Evolutionary conservation across 1,284 basidiomycete species (phyloP).

Genomic region (Entoloma clypeatum): DNA sequence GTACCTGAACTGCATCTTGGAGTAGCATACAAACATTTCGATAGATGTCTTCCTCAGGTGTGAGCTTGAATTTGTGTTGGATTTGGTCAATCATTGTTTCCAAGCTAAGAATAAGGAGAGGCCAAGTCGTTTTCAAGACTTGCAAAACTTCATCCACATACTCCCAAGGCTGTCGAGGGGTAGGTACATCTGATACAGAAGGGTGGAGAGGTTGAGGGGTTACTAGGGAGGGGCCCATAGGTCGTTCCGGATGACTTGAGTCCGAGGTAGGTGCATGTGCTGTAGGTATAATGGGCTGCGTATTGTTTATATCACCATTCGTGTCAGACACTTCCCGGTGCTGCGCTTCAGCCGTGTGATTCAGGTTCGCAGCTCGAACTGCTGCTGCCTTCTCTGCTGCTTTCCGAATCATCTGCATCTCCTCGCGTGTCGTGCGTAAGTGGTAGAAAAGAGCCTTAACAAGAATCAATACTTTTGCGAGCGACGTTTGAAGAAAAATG

Average conservation of each 20-base stretch:
- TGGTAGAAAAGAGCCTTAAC: constrained; percentile 92
- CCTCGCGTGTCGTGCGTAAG: constrained; percentile 88
- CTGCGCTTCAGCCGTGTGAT: constrained; percentile 26
- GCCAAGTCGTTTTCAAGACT: constrained; percentile 95
- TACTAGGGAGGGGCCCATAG: constrained; percentile 9
- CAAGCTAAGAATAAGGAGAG: constrained; percentile 90
- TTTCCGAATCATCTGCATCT: constrained; percentile 59
- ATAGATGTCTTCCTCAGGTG: constrained; percentile 93
- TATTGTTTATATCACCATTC: constrained; percentile 20
- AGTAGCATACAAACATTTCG: constrained; percentile 84
- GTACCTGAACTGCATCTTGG: constrained; percentile 68
- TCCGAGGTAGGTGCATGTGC: constrained; percentile 18
- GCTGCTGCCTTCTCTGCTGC: constrained; percentile 36
- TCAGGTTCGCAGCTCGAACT: constrained; percentile 28
- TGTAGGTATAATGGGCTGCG: constrained; percentile 18
- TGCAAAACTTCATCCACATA: constrained; percentile 94
- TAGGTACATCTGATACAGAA: constrained; percentile 27
- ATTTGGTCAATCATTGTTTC: constrained; percentile 99
- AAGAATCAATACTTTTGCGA: constrained; percentile 14
- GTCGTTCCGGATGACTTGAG: constrained; percentile 13
- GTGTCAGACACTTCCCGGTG: constrained; percentile 28
- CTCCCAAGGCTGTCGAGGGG: constrained; percentile 79
- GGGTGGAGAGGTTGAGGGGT: constrained; percentile 11
- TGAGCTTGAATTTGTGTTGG: constrained; percentile 85
- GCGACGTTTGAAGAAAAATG: constrained; percentile 6